Base-by-base conservation (phyloP, 2,329 filamentous ascomycete genomes). In the Fusarium nodosum region DNA sequence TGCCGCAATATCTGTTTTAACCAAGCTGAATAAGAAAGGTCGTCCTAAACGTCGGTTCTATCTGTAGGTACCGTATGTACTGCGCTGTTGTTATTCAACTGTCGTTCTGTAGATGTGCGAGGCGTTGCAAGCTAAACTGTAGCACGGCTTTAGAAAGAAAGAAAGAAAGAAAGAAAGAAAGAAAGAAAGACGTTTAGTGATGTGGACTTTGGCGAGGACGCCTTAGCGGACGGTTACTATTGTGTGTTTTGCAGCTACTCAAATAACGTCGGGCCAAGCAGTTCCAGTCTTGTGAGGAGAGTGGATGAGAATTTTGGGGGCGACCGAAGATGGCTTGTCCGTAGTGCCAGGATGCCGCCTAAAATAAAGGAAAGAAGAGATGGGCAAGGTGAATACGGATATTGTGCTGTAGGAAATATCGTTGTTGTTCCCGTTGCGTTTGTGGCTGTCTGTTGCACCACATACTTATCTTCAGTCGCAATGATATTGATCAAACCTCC, bases 321-420 rank as follows among this genome's bases (percentile, higher is more conserved):
- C 62, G 58, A 72, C 55, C 66, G 58, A 74, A 48, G 56, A 69
- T 71, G 63, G 72, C 62, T 74, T 68, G 65, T 56, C 60, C 61
- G 59, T 46, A 64, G 59, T 71, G 56, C 61, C 57, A 67, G 65
- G 60, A 67, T 70, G 46, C 52, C 45, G 62, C 50, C 62, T 26
- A 55, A 28, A 30, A 39, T 22, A 28, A 41, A 34, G 26, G 18
- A 16, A 41, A 52, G 22, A 51, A 52, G 34, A 52, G 13, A 30
- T 41, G 48, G 33, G 34, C n/a, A 52, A 50, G 63, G 31, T 34
- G 42, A 42, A 46, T 48, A 46, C 41, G 41, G 30, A 20, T 56
- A 33, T 63, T 48, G 52, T 16, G 42, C 42, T 62, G 71, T 53
- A 44, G 55, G 56, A 63, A 66, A 60, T 61, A 28, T 64, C 64